Conservation (phyloP, 1,284 basidiomycete genomes). For the Calocybe gambosa region DNA sequence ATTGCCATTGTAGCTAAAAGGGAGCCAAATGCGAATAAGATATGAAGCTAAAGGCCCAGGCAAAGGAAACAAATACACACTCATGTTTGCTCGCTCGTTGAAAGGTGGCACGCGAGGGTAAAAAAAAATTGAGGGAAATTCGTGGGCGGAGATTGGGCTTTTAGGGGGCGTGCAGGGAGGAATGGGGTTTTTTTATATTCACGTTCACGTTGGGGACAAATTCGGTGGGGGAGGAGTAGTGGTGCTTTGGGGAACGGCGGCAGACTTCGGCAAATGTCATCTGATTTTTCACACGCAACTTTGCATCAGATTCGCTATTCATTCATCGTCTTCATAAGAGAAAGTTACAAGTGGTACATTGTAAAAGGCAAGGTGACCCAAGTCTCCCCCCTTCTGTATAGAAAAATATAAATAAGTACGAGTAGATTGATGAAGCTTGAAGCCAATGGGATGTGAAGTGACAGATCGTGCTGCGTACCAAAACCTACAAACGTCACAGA, state of each 20-base stretch:
- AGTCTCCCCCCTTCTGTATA: background rate
- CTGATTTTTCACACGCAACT: no score
- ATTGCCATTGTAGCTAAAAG: constrained; percentile 27
- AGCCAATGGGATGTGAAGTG: background rate
- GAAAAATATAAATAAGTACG: background rate
- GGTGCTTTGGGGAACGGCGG: constrained; percentile 15
- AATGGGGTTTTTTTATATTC: constrained; percentile 10
- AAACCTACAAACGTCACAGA: background rate
- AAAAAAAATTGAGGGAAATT: background rate
- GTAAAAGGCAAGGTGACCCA: background rate
- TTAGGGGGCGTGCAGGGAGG: background rate
- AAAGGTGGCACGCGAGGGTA: background rate
- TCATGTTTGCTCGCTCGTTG: constrained; percentile 19
- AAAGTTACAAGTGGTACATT: background rate
- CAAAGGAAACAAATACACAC: constrained; percentile 18
- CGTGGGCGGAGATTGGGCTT: background rate
- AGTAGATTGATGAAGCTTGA: background rate
- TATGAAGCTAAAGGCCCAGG: background rate
- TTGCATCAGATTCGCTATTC: background rate
- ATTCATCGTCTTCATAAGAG: background rate
- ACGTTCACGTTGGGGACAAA: constrained; percentile 17
- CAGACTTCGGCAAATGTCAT: constrained; percentile 11
- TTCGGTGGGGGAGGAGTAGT: constrained; percentile 18
- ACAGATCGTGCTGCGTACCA: background rate
- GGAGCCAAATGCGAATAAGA: background rate